Evolutionary conservation across 2,329 filamentous ascomycete genomes (phyloP).

Genomic region (Epichloe gansuensis): DNA sequence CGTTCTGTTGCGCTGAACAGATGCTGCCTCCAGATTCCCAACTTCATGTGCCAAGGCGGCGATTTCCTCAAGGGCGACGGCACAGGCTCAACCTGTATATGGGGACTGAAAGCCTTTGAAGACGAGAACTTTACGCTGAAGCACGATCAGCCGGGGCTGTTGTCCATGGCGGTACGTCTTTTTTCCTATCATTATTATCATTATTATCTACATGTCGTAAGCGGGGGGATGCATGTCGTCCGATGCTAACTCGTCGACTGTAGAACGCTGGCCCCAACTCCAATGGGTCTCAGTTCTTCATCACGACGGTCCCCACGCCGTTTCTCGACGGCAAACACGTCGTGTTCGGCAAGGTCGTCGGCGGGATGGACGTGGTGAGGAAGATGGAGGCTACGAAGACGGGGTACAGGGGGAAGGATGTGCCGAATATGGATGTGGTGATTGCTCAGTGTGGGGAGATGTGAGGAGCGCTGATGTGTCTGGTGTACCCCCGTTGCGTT

Average conservation of each 20-base stretch:
- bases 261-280: conserved; percentile 85
- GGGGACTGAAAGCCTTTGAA: conserved; percentile 68
- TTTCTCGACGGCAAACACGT: conserved; percentile 91
- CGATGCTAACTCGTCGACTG: background rate
- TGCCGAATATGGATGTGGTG: conserved; percentile 72
- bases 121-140: conserved; percentile 81
- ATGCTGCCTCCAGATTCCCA: conserved; percentile 53
- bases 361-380: conserved; percentile 78
- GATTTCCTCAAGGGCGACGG: conserved; percentile 93
- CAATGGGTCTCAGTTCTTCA: conserved; percentile 96
- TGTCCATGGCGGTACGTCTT: conserved; percentile 78
- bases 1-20: background rate
- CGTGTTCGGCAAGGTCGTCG: conserved; percentile 82
- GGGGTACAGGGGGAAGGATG: conserved; percentile 58
- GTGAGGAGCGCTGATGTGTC: conserved; percentile 43
- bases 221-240: too few species aligned
- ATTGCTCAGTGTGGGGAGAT: conserved; percentile 89
- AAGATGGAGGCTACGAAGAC: conserved; percentile 91
- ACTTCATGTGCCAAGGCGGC: conserved; percentile 95
- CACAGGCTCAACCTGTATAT: conserved; percentile 78
- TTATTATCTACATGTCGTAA: background rate
- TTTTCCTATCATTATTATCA: background rate
- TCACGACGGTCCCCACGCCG: conserved; percentile 76
- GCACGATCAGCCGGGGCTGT: conserved; percentile 66
- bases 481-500: background rate